Base-by-base conservation (phyloP, 2,329 filamentous ascomycete species). In the Saccharata proteae region DNA sequence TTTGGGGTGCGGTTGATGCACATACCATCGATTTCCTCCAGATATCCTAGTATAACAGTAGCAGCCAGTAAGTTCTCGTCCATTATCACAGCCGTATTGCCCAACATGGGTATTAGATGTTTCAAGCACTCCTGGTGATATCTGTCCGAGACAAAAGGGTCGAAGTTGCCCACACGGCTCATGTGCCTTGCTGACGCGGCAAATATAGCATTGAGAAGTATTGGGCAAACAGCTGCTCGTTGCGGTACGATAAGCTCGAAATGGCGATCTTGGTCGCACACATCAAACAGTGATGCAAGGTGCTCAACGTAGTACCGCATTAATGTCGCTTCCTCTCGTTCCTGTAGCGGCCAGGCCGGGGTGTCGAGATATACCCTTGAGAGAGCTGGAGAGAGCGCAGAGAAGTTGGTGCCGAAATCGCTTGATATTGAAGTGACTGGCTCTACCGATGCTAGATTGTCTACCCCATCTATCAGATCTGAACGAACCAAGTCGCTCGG, bases 161-260 rank as follows among this genome's bases (percentile, higher is more conserved):
- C 55, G 29, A 59, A 59, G 7, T 47, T 40, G 1, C 48, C 46
- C 4, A 52, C 59, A 4, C 54, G 49, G 36, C 58, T 61, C 10
- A 60, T 43, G 32, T 61, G 57, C 17, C 57, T 55, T 13, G 58
- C 57, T 19, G 57, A 58, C 15, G 60, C 38, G 10, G 58, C 57
- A 32, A 61, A 40, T 14, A 61, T 56, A 14, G 58, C 57, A 23
- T 61, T 58, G 45, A 59, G 57, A 14, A 61, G 24, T 5, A 26
- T 66, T 62, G 63, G 63, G 31, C 61, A 70, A 2, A 51, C 58
- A 9, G 58, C 59, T 4, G 71, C 67, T 13, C 65, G 55, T 32
- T 65, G 58, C 0, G 71, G 71, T 0, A 74, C 69, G 5, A 67
- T 52, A 0, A 60, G 55, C 33, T 66, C 62, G 40, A 76, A 75